phyloP scores from a whole-genome alignment of 139 green algal genomes.

The Closterium sp. region DNA sequence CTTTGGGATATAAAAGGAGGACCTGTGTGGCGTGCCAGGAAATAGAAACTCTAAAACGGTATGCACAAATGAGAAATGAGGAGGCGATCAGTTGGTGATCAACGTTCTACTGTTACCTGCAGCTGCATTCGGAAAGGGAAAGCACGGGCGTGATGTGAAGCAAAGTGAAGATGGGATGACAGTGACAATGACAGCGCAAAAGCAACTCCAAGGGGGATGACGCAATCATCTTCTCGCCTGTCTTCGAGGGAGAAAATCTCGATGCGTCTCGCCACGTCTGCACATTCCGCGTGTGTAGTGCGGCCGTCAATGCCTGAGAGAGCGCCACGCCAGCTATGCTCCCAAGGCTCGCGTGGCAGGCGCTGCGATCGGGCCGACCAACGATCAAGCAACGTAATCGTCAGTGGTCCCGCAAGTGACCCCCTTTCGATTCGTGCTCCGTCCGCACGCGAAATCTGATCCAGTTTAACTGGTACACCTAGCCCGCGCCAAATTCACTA shows the following conservation, averaged over 20 bases:
- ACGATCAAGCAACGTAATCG: background rate
- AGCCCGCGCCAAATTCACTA: too few relatives aligned
- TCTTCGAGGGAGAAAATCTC: background rate
- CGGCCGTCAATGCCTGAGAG: background rate
- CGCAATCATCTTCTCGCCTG: background rate
- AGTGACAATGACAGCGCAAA: background rate
- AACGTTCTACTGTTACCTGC: too few relatives aligned
- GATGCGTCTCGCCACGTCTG: background rate
- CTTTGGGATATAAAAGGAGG: background rate
- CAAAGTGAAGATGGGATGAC: background rate
- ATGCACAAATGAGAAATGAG: background rate
- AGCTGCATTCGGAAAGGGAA: too few relatives aligned
- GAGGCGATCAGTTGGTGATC: background rate
- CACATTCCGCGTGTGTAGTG: background rate
- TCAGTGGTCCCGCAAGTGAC: background rate
- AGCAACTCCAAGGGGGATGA: background rate
- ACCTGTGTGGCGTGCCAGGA: background rate
- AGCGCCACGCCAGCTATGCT: background rate
- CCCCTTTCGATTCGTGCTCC: background rate
- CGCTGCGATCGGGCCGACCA: background rate
- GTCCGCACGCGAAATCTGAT: background rate
- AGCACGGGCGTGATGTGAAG: background rate
- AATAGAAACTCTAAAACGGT: background rate
- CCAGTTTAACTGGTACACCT: background rate
- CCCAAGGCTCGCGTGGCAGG: background rate